Evolutionary conservation across 306 rosid genomes (phyloP).

Genomic region (Cicer arietinum): DNA sequence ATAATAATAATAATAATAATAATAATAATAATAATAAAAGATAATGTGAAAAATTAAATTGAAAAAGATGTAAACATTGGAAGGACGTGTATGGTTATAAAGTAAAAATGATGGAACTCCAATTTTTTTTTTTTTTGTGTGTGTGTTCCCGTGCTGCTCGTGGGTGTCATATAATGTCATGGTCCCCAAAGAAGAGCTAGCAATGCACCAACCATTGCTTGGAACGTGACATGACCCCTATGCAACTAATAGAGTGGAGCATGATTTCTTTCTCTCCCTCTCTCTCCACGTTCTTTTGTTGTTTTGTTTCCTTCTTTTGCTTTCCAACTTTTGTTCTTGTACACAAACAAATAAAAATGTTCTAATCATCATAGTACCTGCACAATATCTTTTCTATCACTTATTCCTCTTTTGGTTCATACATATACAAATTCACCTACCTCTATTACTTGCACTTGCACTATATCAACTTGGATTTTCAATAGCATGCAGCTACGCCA

Average conservation of each 20-base stretch:
- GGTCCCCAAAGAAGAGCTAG: conserved; percentile 38
- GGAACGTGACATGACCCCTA: conserved; percentile 35
- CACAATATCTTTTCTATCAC: background rate
- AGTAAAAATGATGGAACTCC: background rate
- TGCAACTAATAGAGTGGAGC: conserved; percentile 16
- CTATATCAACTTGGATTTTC: background rate
- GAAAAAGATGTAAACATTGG: too few relatives aligned
- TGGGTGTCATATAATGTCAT: conserved; percentile 12
- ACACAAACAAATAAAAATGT: background rate
- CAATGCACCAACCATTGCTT: background rate
- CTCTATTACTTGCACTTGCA: too few relatives aligned
- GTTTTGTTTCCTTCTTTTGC: conserved; percentile 37
- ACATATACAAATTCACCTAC: background rate
- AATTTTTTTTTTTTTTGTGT: background rate
- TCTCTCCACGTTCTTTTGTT: conserved; percentile 10
- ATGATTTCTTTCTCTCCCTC: conserved; percentile 33
- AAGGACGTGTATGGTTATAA: too few relatives aligned
- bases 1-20: too few relatives aligned
- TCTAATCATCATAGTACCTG: background rate
- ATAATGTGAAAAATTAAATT: too few relatives aligned
- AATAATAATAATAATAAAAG: too few relatives aligned
- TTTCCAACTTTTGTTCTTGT: conserved; percentile 34
- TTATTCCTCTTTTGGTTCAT: background rate
- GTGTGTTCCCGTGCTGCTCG: conserved; percentile 34
- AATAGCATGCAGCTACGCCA: too few relatives aligned